Percentiles rank a stretch among this genome's conserved stretches.
phyloP scores from a whole-genome alignment of 2,329 filamentous ascomycete genomes.

The Beauveria bassiana region DNA sequence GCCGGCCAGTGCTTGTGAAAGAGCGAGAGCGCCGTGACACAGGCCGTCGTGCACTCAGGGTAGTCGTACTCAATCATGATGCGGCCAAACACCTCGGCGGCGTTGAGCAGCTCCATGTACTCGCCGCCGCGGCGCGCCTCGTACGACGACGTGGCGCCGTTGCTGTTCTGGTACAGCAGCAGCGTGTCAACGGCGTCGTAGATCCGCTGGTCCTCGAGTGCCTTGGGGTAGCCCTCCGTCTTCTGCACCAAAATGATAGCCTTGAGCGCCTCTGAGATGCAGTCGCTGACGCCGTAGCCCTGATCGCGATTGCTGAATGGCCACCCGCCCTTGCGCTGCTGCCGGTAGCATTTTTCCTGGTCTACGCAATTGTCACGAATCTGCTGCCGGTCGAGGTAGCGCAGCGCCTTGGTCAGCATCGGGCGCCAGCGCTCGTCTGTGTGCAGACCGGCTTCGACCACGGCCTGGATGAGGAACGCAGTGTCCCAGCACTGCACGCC shows the following conservation, averaged over 20 bases:
- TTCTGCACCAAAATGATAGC: conserved; percentile 78
- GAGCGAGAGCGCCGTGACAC: conserved; percentile 76
- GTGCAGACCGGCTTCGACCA: conserved; percentile 72
- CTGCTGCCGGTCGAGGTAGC: conserved; percentile 85
- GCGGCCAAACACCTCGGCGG: conserved; percentile 88
- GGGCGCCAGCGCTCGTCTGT: conserved; percentile 67
- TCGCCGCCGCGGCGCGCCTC: conserved; percentile 74
- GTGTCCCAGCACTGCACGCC: conserved; percentile 99
- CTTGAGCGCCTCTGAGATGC: conserved; percentile 85
- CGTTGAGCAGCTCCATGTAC: conserved; percentile 78
- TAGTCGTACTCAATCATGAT: conserved; percentile 99
- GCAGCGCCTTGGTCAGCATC: conserved; percentile 75
- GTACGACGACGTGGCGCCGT: conserved; percentile 84
- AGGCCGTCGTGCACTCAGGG: conserved; percentile 93
- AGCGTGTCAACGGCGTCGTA: conserved; percentile 87
- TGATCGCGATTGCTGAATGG: conserved; percentile 89
- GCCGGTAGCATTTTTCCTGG: conserved; percentile 76
- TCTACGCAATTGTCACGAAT: conserved; percentile 76
- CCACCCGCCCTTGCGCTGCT: conserved; percentile 89
- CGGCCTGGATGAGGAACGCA: conserved; percentile 76
- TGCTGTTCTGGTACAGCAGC: conserved; percentile 80
- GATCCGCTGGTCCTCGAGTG: conserved; percentile 70
- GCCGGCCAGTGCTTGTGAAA: conserved; percentile 76
- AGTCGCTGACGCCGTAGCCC: conserved; percentile 93
- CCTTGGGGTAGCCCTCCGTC: conserved; percentile 62